phyloP scores from a whole-genome alignment of 1,139 yeast genomes.

The Yamadazyma spencermartinsiae region DNA sequence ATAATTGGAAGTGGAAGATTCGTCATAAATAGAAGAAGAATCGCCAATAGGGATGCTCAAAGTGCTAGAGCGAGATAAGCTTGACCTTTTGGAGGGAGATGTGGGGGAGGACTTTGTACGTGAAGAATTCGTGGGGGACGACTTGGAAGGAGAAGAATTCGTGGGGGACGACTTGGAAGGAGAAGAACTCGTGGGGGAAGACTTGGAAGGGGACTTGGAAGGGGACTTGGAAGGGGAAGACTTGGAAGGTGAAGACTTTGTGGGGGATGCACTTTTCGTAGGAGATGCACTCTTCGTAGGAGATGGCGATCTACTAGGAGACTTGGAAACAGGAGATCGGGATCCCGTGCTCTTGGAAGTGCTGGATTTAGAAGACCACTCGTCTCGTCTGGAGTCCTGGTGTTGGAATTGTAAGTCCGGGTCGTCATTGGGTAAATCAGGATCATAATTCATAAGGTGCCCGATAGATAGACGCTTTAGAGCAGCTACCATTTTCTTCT shows the following conservation, averaged over 20 bases:
- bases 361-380: not conserved
- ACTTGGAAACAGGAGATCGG: slow-evolving; percentile 4
- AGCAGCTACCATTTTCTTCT: slow-evolving; percentile 59
- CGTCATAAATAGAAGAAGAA: slow-evolving; percentile 9
- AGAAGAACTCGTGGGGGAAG: slow-evolving; percentile 8
- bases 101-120: slow-evolving; percentile 7
- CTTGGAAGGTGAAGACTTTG: not conserved
- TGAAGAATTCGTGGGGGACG: slow-evolving; percentile 4
- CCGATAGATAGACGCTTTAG: slow-evolving; percentile 58
- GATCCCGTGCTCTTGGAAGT: slow-evolving; percentile 2
- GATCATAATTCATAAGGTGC: slow-evolving; percentile 53
- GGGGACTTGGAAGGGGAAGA: slow-evolving; percentile 10
- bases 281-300: not conserved
- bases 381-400: slow-evolving; percentile 22
- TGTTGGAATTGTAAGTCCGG: slow-evolving; percentile 30
- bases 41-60: too few relatives aligned
- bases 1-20: too few relatives aligned
- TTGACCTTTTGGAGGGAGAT: slow-evolving; percentile 5
- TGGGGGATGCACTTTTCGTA: not conserved
- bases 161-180: slow-evolving; percentile 4
- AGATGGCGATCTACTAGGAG: slow-evolving; percentile 9
- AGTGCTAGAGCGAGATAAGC: slow-evolving; percentile 1
- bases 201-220: slow-evolving; percentile 5
- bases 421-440: slow-evolving; percentile 53
- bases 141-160: slow-evolving; percentile 5